These are phyloP conservation scores for Alternaria incomplexa DNA, from an alignment of 2,329 filamentous ascomycete species.

Conservation along the genomic window DNA sequence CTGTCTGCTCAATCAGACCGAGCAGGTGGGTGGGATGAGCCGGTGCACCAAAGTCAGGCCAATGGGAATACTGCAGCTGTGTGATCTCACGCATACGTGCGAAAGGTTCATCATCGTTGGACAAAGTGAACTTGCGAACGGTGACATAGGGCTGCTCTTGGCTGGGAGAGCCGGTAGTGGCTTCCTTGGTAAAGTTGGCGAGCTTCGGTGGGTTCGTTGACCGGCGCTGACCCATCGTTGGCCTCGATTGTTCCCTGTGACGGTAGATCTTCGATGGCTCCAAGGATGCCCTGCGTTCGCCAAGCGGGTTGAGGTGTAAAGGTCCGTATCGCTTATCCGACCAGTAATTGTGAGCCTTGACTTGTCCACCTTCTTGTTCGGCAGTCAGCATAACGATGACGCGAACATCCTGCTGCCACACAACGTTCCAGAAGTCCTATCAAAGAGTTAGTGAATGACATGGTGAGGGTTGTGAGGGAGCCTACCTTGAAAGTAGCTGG, in stretches of 20 bases:
- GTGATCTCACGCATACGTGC: constrained; percentile 89
- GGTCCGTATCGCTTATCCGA: constrained; percentile 76
- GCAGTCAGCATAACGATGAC: constrained; percentile 97
- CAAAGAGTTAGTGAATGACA: constrained; percentile 21
- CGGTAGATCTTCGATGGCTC: constrained; percentile 64
- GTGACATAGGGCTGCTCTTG: constrained; percentile 76
- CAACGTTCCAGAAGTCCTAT: constrained; percentile 95
- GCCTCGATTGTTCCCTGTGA: constrained; percentile 47
- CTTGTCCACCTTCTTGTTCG: constrained; percentile 87
- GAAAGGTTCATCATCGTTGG: constrained; percentile 78
- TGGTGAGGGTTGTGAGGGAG: constrained; percentile 9
- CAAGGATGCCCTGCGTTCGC: constrained; percentile 81
- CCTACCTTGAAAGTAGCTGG: constrained; percentile 88
- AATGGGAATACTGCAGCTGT: constrained; percentile 92
- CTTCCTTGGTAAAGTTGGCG: constrained; percentile 37
- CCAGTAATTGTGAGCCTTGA: constrained; percentile 98
- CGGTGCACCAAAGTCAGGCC: constrained; percentile 95
- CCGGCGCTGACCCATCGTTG: constrained; percentile 40
- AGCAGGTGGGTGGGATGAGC: constrained; percentile 87
- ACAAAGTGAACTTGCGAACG: constrained; percentile 85
- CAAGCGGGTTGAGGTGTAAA: constrained; percentile 75
- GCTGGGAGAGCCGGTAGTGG: constrained; percentile 30
- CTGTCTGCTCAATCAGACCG: constrained; percentile 86
- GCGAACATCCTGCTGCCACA: constrained; percentile 96
- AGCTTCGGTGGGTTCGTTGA: constrained; percentile 42